Evolutionary conservation across 2,329 filamentous ascomycete species (phyloP).

Genomic region (Calonectria fujianensis): DNA sequence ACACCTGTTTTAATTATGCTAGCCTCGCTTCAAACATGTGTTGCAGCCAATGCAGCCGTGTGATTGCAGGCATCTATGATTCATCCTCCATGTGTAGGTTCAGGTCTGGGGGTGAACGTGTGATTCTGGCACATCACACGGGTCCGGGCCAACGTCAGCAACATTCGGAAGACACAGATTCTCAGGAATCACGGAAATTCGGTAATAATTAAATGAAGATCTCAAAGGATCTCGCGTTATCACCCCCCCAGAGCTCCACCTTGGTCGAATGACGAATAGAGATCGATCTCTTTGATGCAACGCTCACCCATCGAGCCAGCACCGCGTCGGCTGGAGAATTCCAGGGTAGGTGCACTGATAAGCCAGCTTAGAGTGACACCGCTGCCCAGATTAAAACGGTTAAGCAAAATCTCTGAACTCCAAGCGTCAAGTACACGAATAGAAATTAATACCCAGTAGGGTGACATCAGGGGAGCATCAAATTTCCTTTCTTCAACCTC

Average conservation of each 20-base stretch:
- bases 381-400: neutral
- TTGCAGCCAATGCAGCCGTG: neutral
- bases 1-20: neutral
- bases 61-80: neutral
- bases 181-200: no score
- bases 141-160: neutral
- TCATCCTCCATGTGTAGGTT: neutral
- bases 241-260: no score
- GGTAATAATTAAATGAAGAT: neutral
- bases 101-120: no score
- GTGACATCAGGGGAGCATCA: neutral
- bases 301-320: neutral
- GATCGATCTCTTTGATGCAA: neutral
- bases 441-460: neutral
- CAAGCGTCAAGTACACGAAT: neutral
- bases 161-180: neutral
- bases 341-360: neutral
- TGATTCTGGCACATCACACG: neutral
- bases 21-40: neutral
- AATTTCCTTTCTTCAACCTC: neutral
- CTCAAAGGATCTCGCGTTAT: neutral
- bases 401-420: neutral
- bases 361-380: neutral
- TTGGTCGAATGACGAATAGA: neutral
- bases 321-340: neutral